Evolutionary conservation across 148 eudicot genomes (phyloP), one percentile per base, ranked within the genome.

Genomic region (Amaranthus cruentus): DNA sequence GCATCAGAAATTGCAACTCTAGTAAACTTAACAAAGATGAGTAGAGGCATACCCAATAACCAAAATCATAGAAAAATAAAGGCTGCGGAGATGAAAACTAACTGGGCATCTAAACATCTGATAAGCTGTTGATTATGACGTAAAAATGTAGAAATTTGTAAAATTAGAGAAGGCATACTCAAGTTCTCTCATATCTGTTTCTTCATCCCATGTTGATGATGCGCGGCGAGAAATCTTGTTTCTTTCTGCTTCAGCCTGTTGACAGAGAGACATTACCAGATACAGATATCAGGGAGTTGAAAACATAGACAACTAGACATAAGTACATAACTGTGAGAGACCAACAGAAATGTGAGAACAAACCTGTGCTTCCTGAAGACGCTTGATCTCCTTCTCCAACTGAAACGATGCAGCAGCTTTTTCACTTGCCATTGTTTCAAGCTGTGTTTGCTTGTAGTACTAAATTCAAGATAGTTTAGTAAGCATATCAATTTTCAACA

Each of bases 331-430:
- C 7, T 53, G 70, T 49, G 21, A 43, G 48, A 54, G 60, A 42
- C 43, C 15, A 68, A 65, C 4, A 13, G 74, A 53, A 56, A 51
- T 5, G 48, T 59, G 72, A 73, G 66, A 64, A 63, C 84, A 77
- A 51, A 90, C 99, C 89, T 96, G 97, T 72, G 87, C 88, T 83
- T 96, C 99, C 73, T 96, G 96, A 75, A 85, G 79, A 58, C 97
- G 97, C 81, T 84, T 96, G 43, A 88, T 85, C 88, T 96, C 99
- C 77, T 92, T 96, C 71, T 92, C 99, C 86, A 96, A 77, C 82
- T 96, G 99, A 88, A 96, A 92, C 75, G 88, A 94, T 59, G 97
- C 96, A 76, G 99, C 99, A 83, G 99, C 92, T 84, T 96, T 96
- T 85, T 90, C 94, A 82, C 96, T 90, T 28, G 97, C 86, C 99